Percentiles rank a stretch among this genome's conserved stretches.
Conservation (phyloP, 805 yeast genomes). For the Ogataea pini region DNA sequence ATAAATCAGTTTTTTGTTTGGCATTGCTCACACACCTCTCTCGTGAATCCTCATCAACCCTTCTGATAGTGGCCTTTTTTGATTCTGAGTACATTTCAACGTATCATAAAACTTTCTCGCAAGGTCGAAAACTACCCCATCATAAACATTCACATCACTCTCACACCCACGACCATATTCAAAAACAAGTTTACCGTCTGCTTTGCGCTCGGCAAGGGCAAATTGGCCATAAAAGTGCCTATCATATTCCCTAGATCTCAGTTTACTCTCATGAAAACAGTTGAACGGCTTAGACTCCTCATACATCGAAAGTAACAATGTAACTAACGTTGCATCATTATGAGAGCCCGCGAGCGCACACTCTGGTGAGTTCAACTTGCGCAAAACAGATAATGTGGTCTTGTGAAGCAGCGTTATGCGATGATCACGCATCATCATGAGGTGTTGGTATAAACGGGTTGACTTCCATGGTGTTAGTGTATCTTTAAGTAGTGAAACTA, state of each 20-base stretch:
- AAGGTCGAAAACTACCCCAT: conserved; percentile 9
- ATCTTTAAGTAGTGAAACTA: conserved; percentile 7
- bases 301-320: conserved; percentile 9
- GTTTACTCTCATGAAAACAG: conserved; percentile 13
- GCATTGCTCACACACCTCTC: too few relatives aligned
- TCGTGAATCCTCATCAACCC: conserved; percentile 4
- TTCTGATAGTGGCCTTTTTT: background rate
- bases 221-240: conserved; percentile 9
- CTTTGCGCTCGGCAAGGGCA: conserved; percentile 6
- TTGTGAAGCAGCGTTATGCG: conserved; percentile 12
- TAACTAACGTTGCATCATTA: conserved; percentile 8
- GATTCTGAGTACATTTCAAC: background rate
- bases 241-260: conserved; percentile 7
- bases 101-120: conserved; percentile 7
- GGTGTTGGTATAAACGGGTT: conserved; percentile 2
- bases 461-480: conserved; percentile 3
- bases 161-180: conserved; percentile 15
- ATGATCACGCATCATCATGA: conserved; percentile 2
- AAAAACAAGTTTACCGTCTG: conserved; percentile 3
- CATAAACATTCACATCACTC: conserved; percentile 10
- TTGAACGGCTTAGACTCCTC: conserved; percentile 17
- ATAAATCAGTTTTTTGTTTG: too few relatives aligned
- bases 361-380: conserved; percentile 1
- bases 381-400: conserved; percentile 7
- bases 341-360: background rate